Conservation (phyloP, 2,329 filamentous ascomycete species). For the Xylariaceae sp. region DNA sequence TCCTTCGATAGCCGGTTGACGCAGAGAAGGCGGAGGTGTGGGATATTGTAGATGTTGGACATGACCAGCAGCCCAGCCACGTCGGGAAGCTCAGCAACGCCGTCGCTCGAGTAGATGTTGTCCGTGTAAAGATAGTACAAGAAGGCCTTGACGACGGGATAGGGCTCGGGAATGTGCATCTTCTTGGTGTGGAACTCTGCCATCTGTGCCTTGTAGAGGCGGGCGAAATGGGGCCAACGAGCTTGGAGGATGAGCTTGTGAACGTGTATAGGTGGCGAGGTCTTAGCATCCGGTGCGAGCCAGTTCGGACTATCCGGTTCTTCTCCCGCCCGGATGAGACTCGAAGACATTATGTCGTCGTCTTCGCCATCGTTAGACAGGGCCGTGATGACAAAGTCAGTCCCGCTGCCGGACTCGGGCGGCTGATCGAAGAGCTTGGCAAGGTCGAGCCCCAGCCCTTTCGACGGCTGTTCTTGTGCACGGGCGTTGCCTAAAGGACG, state of each 20-base stretch:
- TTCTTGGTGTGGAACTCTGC: constrained; percentile 93
- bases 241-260: constrained; percentile 92
- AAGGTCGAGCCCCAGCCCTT: constrained; percentile 76
- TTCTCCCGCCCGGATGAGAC: constrained; percentile 42
- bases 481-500: constrained; percentile 45
- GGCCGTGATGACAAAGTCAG: constrained; percentile 88
- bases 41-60: constrained; percentile 97
- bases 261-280: constrained; percentile 83
- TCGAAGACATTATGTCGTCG: constrained; percentile 54
- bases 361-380: constrained; percentile 71
- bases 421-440: constrained; percentile 81
- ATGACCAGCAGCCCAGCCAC: constrained; percentile 94
- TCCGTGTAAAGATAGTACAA: constrained; percentile 96
- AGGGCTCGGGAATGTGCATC: constrained; percentile 97
- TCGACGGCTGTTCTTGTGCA: constrained; percentile 49
- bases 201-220: constrained; percentile 91
- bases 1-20: constrained; percentile 87
- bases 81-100: constrained; percentile 73
- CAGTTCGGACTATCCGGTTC: constrained; percentile 44
- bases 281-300: constrained; percentile 57
- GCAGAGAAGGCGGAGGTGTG: constrained; percentile 82
- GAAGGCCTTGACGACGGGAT: constrained; percentile 89
- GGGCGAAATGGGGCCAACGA: constrained; percentile 93
- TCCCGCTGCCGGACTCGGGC: constrained; percentile 77
- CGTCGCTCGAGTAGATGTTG: constrained; percentile 68